phyloP scores from a whole-genome alignment of 2,329 filamentous ascomycete genomes.

The Epichloe glyceriae region DNA sequence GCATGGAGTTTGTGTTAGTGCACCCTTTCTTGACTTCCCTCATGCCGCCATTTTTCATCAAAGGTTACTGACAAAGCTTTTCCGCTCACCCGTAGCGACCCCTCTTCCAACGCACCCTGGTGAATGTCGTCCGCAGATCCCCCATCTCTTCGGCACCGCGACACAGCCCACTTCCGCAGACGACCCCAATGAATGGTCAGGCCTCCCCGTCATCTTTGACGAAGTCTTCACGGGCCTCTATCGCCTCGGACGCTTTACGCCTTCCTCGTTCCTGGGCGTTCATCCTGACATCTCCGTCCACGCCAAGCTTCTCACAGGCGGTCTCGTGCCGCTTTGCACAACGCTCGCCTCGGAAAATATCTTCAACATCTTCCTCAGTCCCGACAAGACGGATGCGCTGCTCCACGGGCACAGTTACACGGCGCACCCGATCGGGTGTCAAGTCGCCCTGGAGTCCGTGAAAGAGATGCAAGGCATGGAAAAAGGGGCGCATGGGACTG shows the following conservation, averaged over 20 bases:
- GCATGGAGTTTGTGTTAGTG: constrained; percentile 65
- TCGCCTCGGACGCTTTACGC: constrained; percentile 59
- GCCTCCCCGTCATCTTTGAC: constrained; percentile 69
- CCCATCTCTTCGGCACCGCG: constrained; percentile 37
- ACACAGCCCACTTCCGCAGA: constrained; percentile 2
- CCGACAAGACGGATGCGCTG: constrained; percentile 65
- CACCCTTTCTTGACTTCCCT: not conserved
- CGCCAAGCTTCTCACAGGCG: constrained; percentile 74
- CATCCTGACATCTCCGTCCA: constrained; percentile 68
- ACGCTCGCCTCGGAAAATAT: constrained; percentile 64
- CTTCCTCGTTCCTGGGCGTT: constrained; percentile 55
- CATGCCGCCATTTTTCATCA: not conserved
- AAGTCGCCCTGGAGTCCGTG: constrained; percentile 59
- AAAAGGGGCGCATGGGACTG: constrained; percentile 39
- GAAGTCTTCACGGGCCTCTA: constrained; percentile 83
- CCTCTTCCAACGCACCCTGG: constrained; percentile 62
- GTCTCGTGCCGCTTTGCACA: constrained; percentile 61
- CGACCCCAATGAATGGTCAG: constrained; percentile 42
- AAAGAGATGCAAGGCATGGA: constrained; percentile 47
- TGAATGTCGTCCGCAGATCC: constrained; percentile 50
- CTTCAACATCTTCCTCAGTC: constrained; percentile 56
- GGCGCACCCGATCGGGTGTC: constrained; percentile 68
- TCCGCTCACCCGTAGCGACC: constrained; percentile 44
- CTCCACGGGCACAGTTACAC: constrained; percentile 83
- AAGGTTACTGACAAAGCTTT: not conserved